A percentile compares a stretch with the other conserved stretches of the same genome.
Conservation (phyloP, 2,329 filamentous ascomycete species). For the Penicillium sp. region DNA sequence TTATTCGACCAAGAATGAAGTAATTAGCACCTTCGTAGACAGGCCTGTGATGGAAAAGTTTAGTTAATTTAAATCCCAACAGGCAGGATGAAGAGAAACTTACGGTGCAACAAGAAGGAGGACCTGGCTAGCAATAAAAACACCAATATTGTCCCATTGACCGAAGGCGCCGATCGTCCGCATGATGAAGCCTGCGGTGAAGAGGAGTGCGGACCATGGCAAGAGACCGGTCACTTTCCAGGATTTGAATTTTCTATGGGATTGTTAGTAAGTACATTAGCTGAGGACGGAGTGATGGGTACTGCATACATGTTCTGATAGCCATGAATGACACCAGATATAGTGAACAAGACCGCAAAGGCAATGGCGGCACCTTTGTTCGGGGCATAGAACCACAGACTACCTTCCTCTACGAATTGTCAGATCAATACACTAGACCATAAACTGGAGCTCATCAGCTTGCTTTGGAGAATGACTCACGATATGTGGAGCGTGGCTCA, state of each 20-base stretch:
- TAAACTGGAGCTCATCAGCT: background rate
- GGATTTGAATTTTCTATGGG: conserved; percentile 39
- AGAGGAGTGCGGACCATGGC: conserved; percentile 45
- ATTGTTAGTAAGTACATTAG: conserved; percentile 2
- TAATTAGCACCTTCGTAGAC: conserved; percentile 52
- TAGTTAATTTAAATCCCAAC: background rate
- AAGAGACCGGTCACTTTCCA: conserved; percentile 46
- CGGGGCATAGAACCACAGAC: conserved; percentile 45
- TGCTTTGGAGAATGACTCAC: conserved; percentile 19
- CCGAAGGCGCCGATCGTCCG: conserved; percentile 41
- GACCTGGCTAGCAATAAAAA: conserved; percentile 44
- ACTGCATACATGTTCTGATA: conserved; percentile 41
- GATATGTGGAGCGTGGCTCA: conserved; percentile 27
- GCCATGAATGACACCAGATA: conserved; percentile 40
- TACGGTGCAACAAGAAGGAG: conserved; percentile 44
- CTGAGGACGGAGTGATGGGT: background rate
- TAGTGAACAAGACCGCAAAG: conserved; percentile 43
- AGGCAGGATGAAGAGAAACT: conserved; percentile 6
- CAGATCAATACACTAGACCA: conserved; percentile 3
- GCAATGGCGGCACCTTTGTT: conserved; percentile 45
- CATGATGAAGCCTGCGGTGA: conserved; percentile 41
- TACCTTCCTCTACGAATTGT: conserved; percentile 32
- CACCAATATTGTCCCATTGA: conserved; percentile 35
- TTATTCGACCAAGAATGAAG: conserved; percentile 54
- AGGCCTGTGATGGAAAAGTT: conserved; percentile 22